Conservation (phyloP, 257 asterid genomes). For the Nicotiana knightiana region DNA sequence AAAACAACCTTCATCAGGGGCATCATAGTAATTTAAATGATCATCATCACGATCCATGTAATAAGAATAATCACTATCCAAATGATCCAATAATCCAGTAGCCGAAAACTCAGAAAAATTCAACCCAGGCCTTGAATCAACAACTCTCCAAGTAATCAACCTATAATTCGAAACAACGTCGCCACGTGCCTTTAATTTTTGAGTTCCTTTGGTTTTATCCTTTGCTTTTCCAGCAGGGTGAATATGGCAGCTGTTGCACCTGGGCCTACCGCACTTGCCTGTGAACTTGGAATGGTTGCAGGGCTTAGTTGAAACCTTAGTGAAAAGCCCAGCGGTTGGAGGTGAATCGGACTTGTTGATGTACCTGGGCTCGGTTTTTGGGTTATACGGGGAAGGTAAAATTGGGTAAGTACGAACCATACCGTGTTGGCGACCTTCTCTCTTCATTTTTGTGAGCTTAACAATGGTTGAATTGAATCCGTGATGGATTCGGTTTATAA, state of each 20-base stretch:
- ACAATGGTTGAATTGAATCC: not conserved
- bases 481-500: not conserved
- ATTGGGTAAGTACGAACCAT: conserved; percentile 56
- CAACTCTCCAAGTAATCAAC: conserved; percentile 53
- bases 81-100: conserved; percentile 45
- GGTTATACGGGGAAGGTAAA: conserved; percentile 27
- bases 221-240: conserved; percentile 52
- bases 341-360: conserved; percentile 31
- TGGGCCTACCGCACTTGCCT: conserved; percentile 57
- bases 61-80: conserved; percentile 21
- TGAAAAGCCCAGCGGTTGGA: conserved; percentile 66
- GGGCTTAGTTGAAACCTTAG: conserved; percentile 56
- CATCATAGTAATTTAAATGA: conserved; percentile 10
- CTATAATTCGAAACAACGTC: conserved; percentile 21
- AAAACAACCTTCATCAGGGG: not conserved
- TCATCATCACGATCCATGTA: conserved; percentile 5
- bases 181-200: conserved; percentile 29
- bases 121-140: conserved; percentile 35
- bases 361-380: conserved; percentile 22
- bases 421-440: conserved; percentile 75
- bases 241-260: conserved; percentile 46
- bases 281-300: conserved; percentile 88
- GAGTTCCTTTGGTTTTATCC: conserved; percentile 61
- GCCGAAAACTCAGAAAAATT: conserved; percentile 57
- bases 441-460: conserved; percentile 46